A percentile compares a stretch with the other conserved stretches of the same genome.
These are phyloP conservation scores for Ophiobolus disseminans DNA, from an alignment of 2,329 filamentous ascomycete species.

Conservation along the genomic window DNA sequence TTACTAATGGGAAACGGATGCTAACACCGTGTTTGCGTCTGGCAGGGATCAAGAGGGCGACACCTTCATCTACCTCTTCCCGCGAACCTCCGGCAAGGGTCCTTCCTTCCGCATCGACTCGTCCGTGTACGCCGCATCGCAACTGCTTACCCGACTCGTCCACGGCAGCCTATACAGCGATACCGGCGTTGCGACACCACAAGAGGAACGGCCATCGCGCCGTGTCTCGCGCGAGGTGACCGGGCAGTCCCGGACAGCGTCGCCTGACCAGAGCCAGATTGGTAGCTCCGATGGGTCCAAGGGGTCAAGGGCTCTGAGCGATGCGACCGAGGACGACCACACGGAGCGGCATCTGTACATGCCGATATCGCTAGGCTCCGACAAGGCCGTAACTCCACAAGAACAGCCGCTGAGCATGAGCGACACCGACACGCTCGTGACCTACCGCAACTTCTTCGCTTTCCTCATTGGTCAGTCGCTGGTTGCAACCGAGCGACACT, in stretches of 20 bases:
- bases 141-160: slow-evolving; percentile 61
- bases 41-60: slow-evolving; percentile 69
- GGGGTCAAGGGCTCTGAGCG: slow-evolving; percentile 56
- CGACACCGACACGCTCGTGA: slow-evolving; percentile 64
- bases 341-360: slow-evolving; percentile 65
- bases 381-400: slow-evolving; percentile 48
- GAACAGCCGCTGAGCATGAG: slow-evolving; percentile 49
- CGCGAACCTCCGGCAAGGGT: slow-evolving; percentile 61
- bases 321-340: slow-evolving; percentile 56
- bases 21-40: slow-evolving; percentile 68
- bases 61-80: slow-evolving; percentile 68
- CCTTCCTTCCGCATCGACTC: slow-evolving; percentile 69
- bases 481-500: slow-evolving; percentile 63
- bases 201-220: slow-evolving; percentile 31
- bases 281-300: slow-evolving; percentile 55
- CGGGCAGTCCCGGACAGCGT: slow-evolving; percentile 41
- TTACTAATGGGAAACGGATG: slow-evolving; percentile 49
- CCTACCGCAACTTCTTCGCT: slow-evolving; percentile 69
- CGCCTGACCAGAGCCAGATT: slow-evolving; percentile 40
- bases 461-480: slow-evolving; percentile 69
- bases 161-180: slow-evolving; percentile 61
- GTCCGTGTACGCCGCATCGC: slow-evolving; percentile 64
- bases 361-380: slow-evolving; percentile 63
- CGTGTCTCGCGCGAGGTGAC: slow-evolving; percentile 28
- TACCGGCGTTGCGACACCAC: slow-evolving; percentile 13